Conservation (phyloP, 2,329 filamentous ascomycete genomes). For the Cladobotryum protrusum region DNA sequence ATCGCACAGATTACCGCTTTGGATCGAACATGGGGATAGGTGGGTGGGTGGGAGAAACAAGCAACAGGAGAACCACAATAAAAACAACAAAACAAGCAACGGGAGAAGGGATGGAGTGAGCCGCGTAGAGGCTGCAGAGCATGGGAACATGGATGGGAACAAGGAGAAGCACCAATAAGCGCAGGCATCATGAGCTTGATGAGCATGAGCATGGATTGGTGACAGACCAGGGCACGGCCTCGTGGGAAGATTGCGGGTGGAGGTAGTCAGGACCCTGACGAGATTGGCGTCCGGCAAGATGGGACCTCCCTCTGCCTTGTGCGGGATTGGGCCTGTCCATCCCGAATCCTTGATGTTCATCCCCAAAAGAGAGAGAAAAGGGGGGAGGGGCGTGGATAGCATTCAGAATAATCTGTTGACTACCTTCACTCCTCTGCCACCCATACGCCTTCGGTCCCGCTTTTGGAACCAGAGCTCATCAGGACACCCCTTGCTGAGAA, state of each 20-base stretch:
- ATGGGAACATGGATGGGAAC: not conserved
- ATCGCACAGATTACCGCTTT: slow-evolving; percentile 14
- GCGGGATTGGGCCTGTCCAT: not conserved
- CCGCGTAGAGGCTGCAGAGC: not conserved
- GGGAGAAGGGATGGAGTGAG: not conserved
- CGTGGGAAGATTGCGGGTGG: slow-evolving; percentile 13
- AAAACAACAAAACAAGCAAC: not conserved
- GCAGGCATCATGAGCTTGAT: too few relatives aligned
- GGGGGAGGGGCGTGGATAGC: slow-evolving; percentile 4
- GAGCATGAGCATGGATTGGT: not conserved
- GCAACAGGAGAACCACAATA: not conserved
- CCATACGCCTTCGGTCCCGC: too few relatives aligned
- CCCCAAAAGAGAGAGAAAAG: not conserved
- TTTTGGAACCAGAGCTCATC: too few relatives aligned
- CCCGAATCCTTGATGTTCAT: not conserved
- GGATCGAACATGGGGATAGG: not conserved
- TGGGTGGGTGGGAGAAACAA: too few relatives aligned
- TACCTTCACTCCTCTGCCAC: too few relatives aligned
- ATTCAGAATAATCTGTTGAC: too few relatives aligned
- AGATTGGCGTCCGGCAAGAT: slow-evolving; percentile 14
- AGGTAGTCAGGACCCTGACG: slow-evolving; percentile 10
- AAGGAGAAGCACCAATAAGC: too few relatives aligned
- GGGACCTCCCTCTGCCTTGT: not conserved
- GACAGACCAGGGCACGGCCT: slow-evolving; percentile 10
- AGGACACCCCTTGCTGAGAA: slow-evolving; percentile 1